Base-by-base conservation (phyloP, 1,284 basidiomycete species). In the Albatrellus sp. region DNA sequence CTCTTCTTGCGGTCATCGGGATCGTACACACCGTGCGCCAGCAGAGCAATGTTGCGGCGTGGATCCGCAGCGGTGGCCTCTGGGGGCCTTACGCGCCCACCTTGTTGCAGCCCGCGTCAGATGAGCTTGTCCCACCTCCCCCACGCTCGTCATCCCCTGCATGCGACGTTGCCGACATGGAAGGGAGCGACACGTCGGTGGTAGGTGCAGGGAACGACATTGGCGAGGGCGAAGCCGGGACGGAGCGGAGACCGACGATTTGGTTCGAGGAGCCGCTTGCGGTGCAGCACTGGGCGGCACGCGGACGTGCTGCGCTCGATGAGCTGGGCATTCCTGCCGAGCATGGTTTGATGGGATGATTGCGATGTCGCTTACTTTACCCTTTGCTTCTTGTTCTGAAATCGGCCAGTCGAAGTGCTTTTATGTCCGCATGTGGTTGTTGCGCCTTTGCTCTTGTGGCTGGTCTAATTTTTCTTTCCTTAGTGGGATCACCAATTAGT, bases 1-100 rank as follows among this genome's bases (percentile, higher is more conserved):
- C 70, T 0, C 64, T 88, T 7, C 66, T 88, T 1, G 80, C 80
- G 0, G 72, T 86, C n/a, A 64, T 87, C 14, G 85, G 84, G 1
- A 63, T 87, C 9, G 60, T 88, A n/a, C 77, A 83, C 42, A 64
- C 64, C 13, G 53, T 78, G 16, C 77, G 74, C 54, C 40, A 54
- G 36, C 72, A 87, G 60, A 69, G 63, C 42, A 87, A 80, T 50
- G 70, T 86, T 28, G 75, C 80, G 0, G 73, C 69, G 5, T 87
- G 84, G 84, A 68, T 85, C 43, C 68, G 70, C 8, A 54, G 58
- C 9, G 78, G 78, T 4, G 75, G 77, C 0, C 58, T 84, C 28
- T 68, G 70, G 63, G 64, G 61, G 13, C 54, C 55, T 28, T 30
- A 44, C n/a, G 43, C 24, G 2, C 1, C 31, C 14, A 16, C 24